These are phyloP conservation scores for Hanseniaspora sp. DNA, from an alignment of 1,139 yeast genomes.

Conservation along the genomic window DNA sequence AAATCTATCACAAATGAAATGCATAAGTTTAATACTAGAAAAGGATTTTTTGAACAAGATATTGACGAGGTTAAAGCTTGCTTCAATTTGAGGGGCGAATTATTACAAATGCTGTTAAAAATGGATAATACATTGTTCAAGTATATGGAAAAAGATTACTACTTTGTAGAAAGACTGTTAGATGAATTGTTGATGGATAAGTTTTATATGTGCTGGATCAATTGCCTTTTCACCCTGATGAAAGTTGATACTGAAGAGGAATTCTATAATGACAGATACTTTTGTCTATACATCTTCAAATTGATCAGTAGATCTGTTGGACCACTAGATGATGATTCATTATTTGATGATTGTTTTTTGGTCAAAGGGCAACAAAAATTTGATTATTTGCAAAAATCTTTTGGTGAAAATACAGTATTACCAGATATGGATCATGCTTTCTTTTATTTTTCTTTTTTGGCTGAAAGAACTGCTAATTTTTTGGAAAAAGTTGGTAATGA, in stretches of 20 bases:
- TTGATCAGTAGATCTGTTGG: constrained; percentile 12
- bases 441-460: constrained; percentile 7
- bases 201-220: constrained; percentile 15
- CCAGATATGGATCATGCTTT: constrained; percentile 12
- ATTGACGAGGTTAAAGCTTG: constrained; percentile 14
- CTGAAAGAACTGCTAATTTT: constrained; percentile 5
- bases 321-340: neutral
- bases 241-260: neutral
- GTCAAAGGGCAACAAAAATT: constrained; percentile 3
- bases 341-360: constrained; percentile 10
- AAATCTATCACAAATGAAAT: neutral
- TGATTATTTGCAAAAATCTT: constrained; percentile 4
- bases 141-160: constrained; percentile 10
- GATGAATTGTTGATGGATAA: constrained; percentile 14
- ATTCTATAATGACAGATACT: constrained; percentile 9
- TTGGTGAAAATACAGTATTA: constrained; percentile 10
- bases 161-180: constrained; percentile 12
- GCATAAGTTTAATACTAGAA: neutral
- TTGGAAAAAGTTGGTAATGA: neutral
- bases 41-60: neutral
- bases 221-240: constrained; percentile 13
- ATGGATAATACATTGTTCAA: constrained; percentile 5
- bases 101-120: constrained; percentile 13
- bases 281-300: constrained; percentile 12
- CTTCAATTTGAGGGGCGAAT: constrained; percentile 14